Evolutionary conservation across 441 rosid genomes (phyloP), one percentile per base, ranked within the genome.

Genomic region (Kokia cookei): DNA sequence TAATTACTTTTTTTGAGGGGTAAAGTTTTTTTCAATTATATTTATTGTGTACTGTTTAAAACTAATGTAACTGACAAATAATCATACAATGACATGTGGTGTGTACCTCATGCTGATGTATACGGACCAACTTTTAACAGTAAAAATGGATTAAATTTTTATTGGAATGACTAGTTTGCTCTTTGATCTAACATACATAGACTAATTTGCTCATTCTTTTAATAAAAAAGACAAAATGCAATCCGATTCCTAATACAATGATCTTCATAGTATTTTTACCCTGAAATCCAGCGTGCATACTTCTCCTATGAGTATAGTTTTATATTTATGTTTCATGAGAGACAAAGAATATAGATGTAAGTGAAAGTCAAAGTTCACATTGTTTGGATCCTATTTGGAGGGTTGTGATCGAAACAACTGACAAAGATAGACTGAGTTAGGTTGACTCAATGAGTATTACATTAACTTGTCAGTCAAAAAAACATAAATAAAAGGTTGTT

Each of bases 291-390:
- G 14, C 55, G 1, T 4, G n/a, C 55, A 50, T 50, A 50, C 54
- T 48, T 48, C 54, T 50, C 0, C 2, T 19, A n/a, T 7, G 2
- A 51, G 55, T n/a, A 13, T 37, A 63, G 67, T 37, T 65, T 65
- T 42, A 2, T 4, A 19, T 55, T 47, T 22, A 32, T 37, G 42
- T 43, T 19, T 65, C 57, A 22, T 2, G 54, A 42, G 54, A 12
- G 53, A 43, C 69, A 65, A 5, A 65, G 54, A 22, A 12, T 27
- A 47, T 74, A 54, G 84, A 71, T 47, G 74, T 37, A 65, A 76
- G 80, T 80, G 81, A 85, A 88, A 85, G 88, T 85, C 88, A 85
- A 86, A 79, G 81, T 74, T 84, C 74, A 77, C 72, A 82, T 78
- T 86, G 91, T 85, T 84, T 78, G 85, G 86, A 76, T 79, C 62